A percentile compares a stretch with the other conserved stretches of the same genome.
Conservation (phyloP, 805 yeast genomes). For the Cyberlindnera veronae region DNA sequence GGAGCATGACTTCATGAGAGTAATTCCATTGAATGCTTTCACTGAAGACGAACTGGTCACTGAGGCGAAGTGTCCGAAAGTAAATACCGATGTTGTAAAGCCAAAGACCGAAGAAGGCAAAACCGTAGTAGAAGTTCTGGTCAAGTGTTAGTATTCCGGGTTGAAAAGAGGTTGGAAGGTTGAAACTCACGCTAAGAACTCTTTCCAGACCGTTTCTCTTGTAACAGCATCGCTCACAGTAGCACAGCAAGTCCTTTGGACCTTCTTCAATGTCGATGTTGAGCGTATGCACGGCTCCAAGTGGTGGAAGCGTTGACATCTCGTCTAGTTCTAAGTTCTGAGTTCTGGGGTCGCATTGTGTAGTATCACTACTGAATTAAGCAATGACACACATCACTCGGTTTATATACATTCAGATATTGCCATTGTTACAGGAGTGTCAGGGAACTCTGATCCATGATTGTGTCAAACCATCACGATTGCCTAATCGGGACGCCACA, state of each 20-base stretch:
- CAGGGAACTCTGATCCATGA: too few species aligned
- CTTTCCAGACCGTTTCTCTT: slow-evolving; percentile 9
- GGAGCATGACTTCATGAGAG: slow-evolving; percentile 13
- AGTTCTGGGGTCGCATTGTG: not conserved
- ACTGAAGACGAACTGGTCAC: slow-evolving; percentile 16
- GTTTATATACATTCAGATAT: too few species aligned
- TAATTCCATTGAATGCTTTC: slow-evolving; percentile 18
- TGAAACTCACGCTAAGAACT: slow-evolving; percentile 18
- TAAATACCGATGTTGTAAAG: slow-evolving; percentile 15
- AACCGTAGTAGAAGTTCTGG: slow-evolving; percentile 26
- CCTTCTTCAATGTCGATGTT: slow-evolving; percentile 3
- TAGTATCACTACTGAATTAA: too few species aligned
- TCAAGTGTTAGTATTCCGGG: not conserved
- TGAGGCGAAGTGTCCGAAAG: slow-evolving; percentile 1
- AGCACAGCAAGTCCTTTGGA: slow-evolving; percentile 19
- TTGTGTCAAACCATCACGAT: too few species aligned
- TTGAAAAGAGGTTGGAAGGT: not conserved
- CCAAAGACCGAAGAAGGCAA: slow-evolving; percentile 21
- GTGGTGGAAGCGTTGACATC: not conserved
- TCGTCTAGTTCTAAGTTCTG: not conserved
- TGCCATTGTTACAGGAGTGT: too few species aligned
- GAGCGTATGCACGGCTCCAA: not conserved
- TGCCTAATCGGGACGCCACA: too few species aligned
- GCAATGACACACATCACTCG: too few species aligned
- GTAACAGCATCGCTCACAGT: slow-evolving; percentile 21